A percentile compares a stretch with the other conserved stretches of the same genome.
These are phyloP conservation scores for Trichoderma lentiforme DNA, from an alignment of 2,329 filamentous ascomycete species.

Conservation along the genomic window DNA sequence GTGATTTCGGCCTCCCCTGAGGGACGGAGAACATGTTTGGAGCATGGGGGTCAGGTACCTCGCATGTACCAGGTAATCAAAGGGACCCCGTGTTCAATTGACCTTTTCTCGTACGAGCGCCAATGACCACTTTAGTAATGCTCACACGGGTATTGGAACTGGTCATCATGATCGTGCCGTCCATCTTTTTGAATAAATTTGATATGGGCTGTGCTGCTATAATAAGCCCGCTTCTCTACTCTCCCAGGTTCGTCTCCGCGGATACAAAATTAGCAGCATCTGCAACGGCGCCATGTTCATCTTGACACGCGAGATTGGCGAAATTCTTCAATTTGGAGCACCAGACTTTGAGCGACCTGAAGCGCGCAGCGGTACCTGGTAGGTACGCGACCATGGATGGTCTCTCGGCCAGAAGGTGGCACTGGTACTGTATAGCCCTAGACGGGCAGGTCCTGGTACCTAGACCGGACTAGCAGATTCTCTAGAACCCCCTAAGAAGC, in stretches of 20 bases:
- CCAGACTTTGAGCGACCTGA: neutral
- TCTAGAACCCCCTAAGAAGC: conserved; percentile 1
- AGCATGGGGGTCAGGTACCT: neutral
- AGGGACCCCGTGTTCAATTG: neutral
- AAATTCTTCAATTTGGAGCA: conserved; percentile 3
- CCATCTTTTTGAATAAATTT: neutral
- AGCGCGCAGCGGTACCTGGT: neutral
- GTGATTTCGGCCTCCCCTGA: neutral
- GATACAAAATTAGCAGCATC: neutral
- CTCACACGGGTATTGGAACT: neutral
- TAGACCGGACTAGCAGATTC: neutral
- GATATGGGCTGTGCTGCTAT: neutral
- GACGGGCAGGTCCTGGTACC: neutral
- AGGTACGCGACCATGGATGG: neutral
- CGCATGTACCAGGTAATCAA: neutral
- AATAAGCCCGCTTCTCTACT: neutral
- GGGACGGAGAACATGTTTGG: neutral
- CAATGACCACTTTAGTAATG: neutral
- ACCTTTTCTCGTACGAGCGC: neutral
- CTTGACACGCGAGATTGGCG: neutral
- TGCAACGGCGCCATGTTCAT: neutral
- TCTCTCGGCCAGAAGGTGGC: neutral
- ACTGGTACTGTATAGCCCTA: neutral
- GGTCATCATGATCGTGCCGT: neutral
- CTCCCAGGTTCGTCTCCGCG: neutral